These are phyloP conservation scores for Penicillium glabrum DNA, from an alignment of 2,329 filamentous ascomycete species.

Conservation along the genomic window DNA sequence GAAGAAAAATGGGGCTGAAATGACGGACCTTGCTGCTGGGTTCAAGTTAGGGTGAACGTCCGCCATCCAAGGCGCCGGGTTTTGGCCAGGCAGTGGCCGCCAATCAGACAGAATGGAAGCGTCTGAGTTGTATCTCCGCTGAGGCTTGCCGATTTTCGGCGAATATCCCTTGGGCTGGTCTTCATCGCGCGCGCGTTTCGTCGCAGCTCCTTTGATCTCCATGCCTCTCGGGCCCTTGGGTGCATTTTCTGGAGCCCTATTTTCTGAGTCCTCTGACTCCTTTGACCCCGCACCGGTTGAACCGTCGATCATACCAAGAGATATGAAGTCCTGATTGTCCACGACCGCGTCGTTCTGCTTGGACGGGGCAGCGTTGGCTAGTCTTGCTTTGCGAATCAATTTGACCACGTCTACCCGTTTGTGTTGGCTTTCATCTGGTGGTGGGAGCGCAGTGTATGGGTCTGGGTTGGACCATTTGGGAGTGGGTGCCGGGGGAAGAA, in stretches of 20 bases:
- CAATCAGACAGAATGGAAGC: slow-evolving; percentile 57
- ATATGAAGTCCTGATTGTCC: slow-evolving; percentile 79
- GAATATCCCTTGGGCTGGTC: slow-evolving; percentile 59
- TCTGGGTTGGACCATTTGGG: slow-evolving; percentile 97
- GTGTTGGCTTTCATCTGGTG: slow-evolving; percentile 67
- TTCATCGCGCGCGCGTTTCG: slow-evolving; percentile 74
- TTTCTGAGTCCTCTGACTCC: slow-evolving; percentile 9
- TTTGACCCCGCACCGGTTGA: slow-evolving; percentile 5
- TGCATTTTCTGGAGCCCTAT: slow-evolving; percentile 34
- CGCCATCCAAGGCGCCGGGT: slow-evolving; percentile 63
- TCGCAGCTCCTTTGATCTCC: slow-evolving; percentile 49
- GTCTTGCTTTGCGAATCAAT: slow-evolving; percentile 83
- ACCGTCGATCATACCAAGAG: slow-evolving; percentile 65
- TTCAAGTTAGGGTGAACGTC: slow-evolving; percentile 31
- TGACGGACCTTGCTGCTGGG: slow-evolving; percentile 33
- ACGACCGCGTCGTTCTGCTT: slow-evolving; percentile 56
- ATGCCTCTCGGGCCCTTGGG: slow-evolving; percentile 36
- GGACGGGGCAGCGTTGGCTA: slow-evolving; percentile 54
- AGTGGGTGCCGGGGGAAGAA: slow-evolving; percentile 11
- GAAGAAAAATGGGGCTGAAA: background rate
- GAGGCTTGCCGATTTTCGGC: slow-evolving; percentile 55
- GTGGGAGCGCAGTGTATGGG: slow-evolving; percentile 84
- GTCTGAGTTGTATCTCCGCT: slow-evolving; percentile 50
- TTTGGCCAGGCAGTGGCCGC: slow-evolving; percentile 43
- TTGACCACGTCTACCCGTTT: slow-evolving; percentile 88